phyloP scores from a whole-genome alignment of 352 stramenopile genomes.

The Thraustochytrium sp. region DNA sequence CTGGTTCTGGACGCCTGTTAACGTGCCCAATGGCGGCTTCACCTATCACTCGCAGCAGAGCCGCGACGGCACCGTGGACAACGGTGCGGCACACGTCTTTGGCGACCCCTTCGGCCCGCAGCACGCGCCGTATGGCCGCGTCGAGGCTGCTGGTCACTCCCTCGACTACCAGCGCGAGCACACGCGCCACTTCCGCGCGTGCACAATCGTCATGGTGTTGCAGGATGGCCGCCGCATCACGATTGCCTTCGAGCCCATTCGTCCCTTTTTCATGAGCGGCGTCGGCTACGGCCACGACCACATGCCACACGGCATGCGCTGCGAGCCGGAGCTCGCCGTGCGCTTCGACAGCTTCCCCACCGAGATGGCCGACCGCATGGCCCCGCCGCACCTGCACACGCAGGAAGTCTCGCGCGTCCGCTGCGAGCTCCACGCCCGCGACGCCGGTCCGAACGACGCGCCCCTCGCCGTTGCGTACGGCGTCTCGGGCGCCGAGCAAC shows the following conservation, averaged over 20 bases:
- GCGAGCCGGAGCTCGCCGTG: neutral
- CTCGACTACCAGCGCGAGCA: neutral
- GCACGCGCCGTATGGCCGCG: conserved; percentile 8
- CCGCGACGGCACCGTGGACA: neutral
- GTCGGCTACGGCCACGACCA: conserved; percentile 3
- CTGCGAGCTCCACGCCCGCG: neutral
- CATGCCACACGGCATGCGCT: neutral
- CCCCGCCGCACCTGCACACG: neutral
- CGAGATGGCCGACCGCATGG: neutral
- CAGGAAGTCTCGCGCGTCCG: neutral
- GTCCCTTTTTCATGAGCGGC: conserved; percentile 18
- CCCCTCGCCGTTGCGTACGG: neutral
- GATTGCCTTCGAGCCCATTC: neutral
- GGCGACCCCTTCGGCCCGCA: conserved; percentile 26
- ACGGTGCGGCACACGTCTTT: conserved; percentile 15
- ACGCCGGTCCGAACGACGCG: neutral
- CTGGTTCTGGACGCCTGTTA: neutral
- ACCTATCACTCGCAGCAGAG: conserved; percentile 26
- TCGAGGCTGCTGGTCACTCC: conserved; percentile 19
- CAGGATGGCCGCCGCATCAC: conserved; percentile 20
- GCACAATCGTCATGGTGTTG: neutral
- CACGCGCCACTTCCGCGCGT: neutral
- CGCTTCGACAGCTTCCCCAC: neutral
- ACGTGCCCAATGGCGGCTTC: neutral
- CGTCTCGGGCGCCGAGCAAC: neutral